These are phyloP conservation scores for Amanita inopinata DNA, from an alignment of 768 basidiomycete genomes.

Conservation along the genomic window DNA sequence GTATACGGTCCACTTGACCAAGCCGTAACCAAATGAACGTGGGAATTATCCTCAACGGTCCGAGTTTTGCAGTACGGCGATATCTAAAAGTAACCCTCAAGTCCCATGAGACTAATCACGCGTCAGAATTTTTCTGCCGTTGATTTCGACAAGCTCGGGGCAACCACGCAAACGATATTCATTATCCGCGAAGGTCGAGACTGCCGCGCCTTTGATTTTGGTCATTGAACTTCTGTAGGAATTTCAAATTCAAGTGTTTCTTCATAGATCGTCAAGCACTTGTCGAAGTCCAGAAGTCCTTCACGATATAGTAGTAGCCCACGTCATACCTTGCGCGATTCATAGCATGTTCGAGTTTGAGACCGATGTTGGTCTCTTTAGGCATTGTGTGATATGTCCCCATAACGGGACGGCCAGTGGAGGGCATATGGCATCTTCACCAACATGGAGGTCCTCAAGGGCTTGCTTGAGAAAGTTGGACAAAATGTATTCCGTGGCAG, in stretches of 20 bases:
- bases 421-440: slow-evolving; percentile 53
- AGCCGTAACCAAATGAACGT: no score
- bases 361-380: slow-evolving; percentile 36
- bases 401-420: slow-evolving; percentile 33
- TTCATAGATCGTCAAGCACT: slow-evolving; percentile 33
- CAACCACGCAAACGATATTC: no score
- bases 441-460: slow-evolving; percentile 44
- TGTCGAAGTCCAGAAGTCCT: slow-evolving; percentile 11
- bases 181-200: no score
- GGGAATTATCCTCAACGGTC: no score
- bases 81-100: no score
- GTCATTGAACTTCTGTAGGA: slow-evolving; percentile 47
- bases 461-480: slow-evolving; percentile 32
- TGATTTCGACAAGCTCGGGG: no score
- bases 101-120: no score
- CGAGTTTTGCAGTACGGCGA: no score
- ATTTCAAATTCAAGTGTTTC: slow-evolving; percentile 29
- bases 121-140: no score
- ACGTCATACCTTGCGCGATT: slow-evolving; percentile 46
- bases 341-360: slow-evolving; percentile 48
- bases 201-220: no score
- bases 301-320: slow-evolving; percentile 24
- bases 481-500: slow-evolving; percentile 32
- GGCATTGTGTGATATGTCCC: slow-evolving; percentile 51
- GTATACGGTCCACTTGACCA: no score